Base-by-base conservation (phyloP, 441 rosid genomes). In the Erodium trifolium region DNA sequence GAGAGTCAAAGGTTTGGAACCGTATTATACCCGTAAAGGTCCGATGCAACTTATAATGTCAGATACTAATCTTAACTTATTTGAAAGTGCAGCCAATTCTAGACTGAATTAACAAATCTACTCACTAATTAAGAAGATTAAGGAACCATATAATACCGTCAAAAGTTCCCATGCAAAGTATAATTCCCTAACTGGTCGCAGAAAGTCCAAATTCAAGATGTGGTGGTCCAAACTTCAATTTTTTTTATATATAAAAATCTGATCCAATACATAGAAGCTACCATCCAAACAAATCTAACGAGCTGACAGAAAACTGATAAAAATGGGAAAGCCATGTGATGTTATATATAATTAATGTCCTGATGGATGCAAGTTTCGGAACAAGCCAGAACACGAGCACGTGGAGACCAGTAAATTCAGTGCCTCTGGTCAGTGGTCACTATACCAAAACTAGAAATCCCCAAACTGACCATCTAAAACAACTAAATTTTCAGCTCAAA, bases 401-500 rank as follows among this genome's bases (percentile, higher is more conserved):
- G 27, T 23, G 27, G 27, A 23, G 27, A 23, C 27, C 27, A 23
- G 27, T 23, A 23, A 23, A 2, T 23, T 23, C 27, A 23, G 27
- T 23, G 27, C 27, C 27, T 23, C 27, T 23, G 27, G 27, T 51
- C 62, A 17, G 63, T 55, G 63, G 63, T 55, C 63, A 55, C 27
- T 1, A 17, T 8, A 55, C 17, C 8, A 17, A 55, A 2, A 17
- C 63, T 55, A 55, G 23, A 16, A 55, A 55, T 55, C 5, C 19
- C 63, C 23, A 55, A 55, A 55, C 0, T 55, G 23, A 55, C 63
- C 63, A 16, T 18, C 63, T 55, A 55, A 55, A 55, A 55, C 63
- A 16, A 5, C 23, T 55, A 3, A 55, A 55, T 55, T 55, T 17
- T 55, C 27, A 55, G 9, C 62, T 16, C 23, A 55, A 17, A 17